Evolutionary conservation across 164 flowering plant species (phyloP), one percentile per base, ranked within the genome.

Genomic region (Amborella trichopoda): DNA sequence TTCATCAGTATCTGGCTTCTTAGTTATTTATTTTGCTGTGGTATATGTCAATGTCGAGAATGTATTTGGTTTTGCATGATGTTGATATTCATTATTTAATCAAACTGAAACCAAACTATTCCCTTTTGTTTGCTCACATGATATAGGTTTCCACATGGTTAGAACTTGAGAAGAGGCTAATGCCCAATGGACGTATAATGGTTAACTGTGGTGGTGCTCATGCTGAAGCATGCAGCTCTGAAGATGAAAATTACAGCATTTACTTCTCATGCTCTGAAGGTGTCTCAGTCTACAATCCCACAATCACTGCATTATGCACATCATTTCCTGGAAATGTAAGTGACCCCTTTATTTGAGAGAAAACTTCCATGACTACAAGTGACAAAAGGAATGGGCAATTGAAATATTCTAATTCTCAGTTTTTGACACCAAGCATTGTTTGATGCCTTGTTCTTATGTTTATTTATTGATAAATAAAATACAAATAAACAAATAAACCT

Each of bases 181-280:
- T 78, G 78, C 68, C 82, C 1, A 62, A 71, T 49, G 97, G 97
- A 13, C 82, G 97, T 19, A 40, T 84, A 39, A 89, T 89, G 89
- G 85, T 89, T 53, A 89, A 89, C 44, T 89, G 97, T 62, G 94
- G 83, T 41, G 86, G 75, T 21, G 44, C 63, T 30, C 44, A 49
- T 56, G 27, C 33, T 21, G 60, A 38, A 50, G 19, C 48, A 44
- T 25, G 49, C 25, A 58, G 42, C 39, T 24, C 33, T 28, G 24
- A 20, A 16, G 62, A 67, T 54, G 53, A 30, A 42, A 49, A 20
- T 4, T 5, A 38, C 20, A 1, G 22, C 16, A 19, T 48, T 17
- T 16, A 42, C 11, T 14, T 20, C 26, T 44, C 44, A 16, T 27
- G 54, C 21, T 50, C 14, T 20, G 71, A 56, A 50, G 64, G 36